Conservation (phyloP, 1,284 basidiomycete genomes). For the Sanguinoderma infundibulare region DNA sequence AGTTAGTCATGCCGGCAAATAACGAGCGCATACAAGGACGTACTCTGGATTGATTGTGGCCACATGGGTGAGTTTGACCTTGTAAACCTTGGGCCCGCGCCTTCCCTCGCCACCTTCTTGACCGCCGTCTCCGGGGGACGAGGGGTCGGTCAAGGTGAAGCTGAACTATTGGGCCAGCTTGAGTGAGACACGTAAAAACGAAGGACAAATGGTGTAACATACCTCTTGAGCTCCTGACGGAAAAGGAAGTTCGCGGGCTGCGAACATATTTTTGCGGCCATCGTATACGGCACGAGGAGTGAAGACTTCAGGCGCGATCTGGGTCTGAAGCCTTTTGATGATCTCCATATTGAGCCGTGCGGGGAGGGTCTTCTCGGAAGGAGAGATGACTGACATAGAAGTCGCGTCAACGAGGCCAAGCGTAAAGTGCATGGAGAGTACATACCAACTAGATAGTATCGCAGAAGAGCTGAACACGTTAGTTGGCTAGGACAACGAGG, state of each 20-base stretch:
- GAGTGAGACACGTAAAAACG: slow-evolving; percentile 1
- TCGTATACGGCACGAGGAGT: slow-evolving; percentile 73
- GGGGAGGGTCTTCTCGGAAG: slow-evolving; percentile 69
- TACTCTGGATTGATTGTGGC: slow-evolving; percentile 80
- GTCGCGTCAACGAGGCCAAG: slow-evolving; percentile 1
- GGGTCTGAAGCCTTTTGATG: slow-evolving; percentile 60
- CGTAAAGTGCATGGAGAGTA: slow-evolving; percentile 13
- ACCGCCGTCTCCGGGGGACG: slow-evolving; percentile 19
- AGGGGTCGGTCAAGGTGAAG: slow-evolving; percentile 51
- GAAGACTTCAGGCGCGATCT: slow-evolving; percentile 61
- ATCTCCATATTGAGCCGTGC: slow-evolving; percentile 69
- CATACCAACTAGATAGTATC: slow-evolving; percentile 56
- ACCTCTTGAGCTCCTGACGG: slow-evolving; percentile 51
- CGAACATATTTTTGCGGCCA: slow-evolving; percentile 78
- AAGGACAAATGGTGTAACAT: slow-evolving; percentile 20
- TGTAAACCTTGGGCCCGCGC: slow-evolving; percentile 58
- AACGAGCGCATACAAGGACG: slow-evolving; percentile 23
- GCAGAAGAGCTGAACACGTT: neutral
- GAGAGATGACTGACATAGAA: slow-evolving; percentile 52
- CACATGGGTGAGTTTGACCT: slow-evolving; percentile 66
- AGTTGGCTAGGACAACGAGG: neutral
- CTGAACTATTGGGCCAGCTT: slow-evolving; percentile 53
- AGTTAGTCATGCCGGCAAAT: neutral
- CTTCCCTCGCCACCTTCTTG: slow-evolving; percentile 9
- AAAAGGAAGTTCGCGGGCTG: slow-evolving; percentile 59